Base-by-base conservation (phyloP, 2,329 filamentous ascomycete genomes). In the Phialemoniopsis sp. region DNA sequence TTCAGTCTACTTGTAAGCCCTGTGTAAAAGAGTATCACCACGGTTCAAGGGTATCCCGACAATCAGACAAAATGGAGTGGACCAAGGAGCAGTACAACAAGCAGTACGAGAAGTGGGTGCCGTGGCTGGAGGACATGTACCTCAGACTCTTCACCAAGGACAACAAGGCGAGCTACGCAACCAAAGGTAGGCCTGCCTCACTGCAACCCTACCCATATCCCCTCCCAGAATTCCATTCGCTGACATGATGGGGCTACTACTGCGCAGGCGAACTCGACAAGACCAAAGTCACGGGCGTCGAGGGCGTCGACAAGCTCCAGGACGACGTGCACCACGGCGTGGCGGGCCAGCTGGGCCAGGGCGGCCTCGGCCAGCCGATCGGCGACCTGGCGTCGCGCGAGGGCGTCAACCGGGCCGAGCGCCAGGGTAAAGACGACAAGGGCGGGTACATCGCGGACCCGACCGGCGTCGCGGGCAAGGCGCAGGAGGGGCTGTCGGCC, bases 51-150 rank as follows among this genome's bases (percentile, higher is more conserved):
- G n/a, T n/a, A n/a, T n/a, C n/a, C n/a, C n/a, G n/a, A n/a, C n/a
- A n/a, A n/a, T n/a, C n/a, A n/a, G n/a, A n/a, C n/a, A 50, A 12
- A 42, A 67, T 70, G 58, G 77, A 83, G 51, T 81, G 74, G 73
- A 59, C 72, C 44, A 78, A 73, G 56, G 61, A 80, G 41, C 78
- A 74, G 37, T 88, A 87, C 69, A 81, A 85, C 64, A 63, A 75
- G 39, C 80, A 87, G 59, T 87, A 88, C 62, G 82, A 88, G 56
- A 72, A 64, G 52, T 89, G 85, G 85, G 74, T 87, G 57, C 85
- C 85, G 1, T 88, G 85, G 84, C 66, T 87, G 41, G 84, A 89
- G 60, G 85, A 89, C 58, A 60, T 79, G 43, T 87, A 86, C 57
- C 72, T 89, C 19, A 70, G 72, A 38, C 87, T 78, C 70, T 87